Evolutionary conservation across 179 eudicot genomes (phyloP), one percentile per base, ranked within the genome.

Genomic region (Monotropa hypopitys): DNA sequence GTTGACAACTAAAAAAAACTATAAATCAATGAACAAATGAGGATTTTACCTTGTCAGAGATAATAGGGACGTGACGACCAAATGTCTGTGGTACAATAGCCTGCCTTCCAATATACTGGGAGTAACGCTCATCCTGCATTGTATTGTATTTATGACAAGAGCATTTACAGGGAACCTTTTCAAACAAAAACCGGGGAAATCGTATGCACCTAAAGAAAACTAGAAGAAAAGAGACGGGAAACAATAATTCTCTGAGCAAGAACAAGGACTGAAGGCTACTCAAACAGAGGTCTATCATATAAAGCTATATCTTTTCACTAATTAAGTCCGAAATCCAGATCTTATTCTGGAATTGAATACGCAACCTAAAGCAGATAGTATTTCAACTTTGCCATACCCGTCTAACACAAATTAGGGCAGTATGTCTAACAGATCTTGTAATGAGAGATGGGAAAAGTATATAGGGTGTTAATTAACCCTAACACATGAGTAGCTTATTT

Each of bases 1-100:
- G 9, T 35, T 40, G 35, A 18, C 33, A 63, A 65, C 72, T 23
- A 57, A 53, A 72, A 35, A 54, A 49, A 57, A 80, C 47, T 33
- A n/a, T 28, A 35, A 16, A n/a, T 32, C n/a, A 43, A 70, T 47
- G 67, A 43, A 33, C 71, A 49, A 0, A 45, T 57, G 26, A 18
- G n/a, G 70, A 11, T 74, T 62, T 70, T 85, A 95, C 99, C 92
- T 79, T 88, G 82, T 91, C 88, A 75, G 91, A 79, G 70, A 95
- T 93, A 53, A 95, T 95, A 28, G 99, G 99, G 26, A 95, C 81
- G 78, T 95, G 99, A 38, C 99, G 91, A 33, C 99, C 99, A 86
- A 78, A 88, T 77, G 97, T 90, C 97, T 87, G 67, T 13, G 99
- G 99, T 51, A 95, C 99, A 77, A 95, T 95, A 73, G 97, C 99